Base-by-base conservation (phyloP, 2,329 filamentous ascomycete genomes). In the Arthrobotrys conoides region DNA sequence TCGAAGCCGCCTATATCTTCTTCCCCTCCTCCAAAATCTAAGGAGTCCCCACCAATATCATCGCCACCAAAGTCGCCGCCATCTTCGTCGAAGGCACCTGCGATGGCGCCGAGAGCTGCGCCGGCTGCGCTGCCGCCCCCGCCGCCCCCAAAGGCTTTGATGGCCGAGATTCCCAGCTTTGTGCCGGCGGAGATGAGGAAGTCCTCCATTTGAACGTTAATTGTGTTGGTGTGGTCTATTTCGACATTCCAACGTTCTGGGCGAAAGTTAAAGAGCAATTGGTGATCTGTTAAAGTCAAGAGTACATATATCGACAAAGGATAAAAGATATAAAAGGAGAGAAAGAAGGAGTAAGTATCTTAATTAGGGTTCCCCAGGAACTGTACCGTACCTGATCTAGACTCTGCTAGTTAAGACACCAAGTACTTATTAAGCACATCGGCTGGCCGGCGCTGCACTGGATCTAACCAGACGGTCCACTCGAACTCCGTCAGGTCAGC, bases 81-180 rank as follows among this genome's bases (percentile, higher is more conserved):
- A 38, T 67, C 73, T 20, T 71, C 73, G 41, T 61, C 72, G 16
- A 77, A 66, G 10, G 59, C 67, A 12, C 73, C 73, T 16, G 68
- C 61, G 24, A 77, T 41, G 10, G 63, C 16, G 12, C 59, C 66
- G 3, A 77, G 8, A 1, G 67, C 72, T 24, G 24, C 65, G 18
- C 66, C 67, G 8, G 72, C 65, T 22, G 53, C 53, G 53, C 53
- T 59, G 18, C n/a, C 30, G 12, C n/a, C n/a, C n/a, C 66, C 67
- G 16, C 41, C 30, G n/a, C 41, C 18, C 2, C 66, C 61, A 20
- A 77, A 71, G 6, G 66, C 59, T 27, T 77, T 77, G 59, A 77
- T 36, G 20, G 72, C 72, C 8, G 57, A 48, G 51, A 68, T 33
- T 2, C 73, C 73, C 3, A 77, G 61, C 30, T 77, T 77, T 10